These are phyloP conservation scores for Cutaneotrichosporon sp. DNA, from an alignment of 1,284 basidiomycete genomes.

Conservation along the genomic window DNA sequence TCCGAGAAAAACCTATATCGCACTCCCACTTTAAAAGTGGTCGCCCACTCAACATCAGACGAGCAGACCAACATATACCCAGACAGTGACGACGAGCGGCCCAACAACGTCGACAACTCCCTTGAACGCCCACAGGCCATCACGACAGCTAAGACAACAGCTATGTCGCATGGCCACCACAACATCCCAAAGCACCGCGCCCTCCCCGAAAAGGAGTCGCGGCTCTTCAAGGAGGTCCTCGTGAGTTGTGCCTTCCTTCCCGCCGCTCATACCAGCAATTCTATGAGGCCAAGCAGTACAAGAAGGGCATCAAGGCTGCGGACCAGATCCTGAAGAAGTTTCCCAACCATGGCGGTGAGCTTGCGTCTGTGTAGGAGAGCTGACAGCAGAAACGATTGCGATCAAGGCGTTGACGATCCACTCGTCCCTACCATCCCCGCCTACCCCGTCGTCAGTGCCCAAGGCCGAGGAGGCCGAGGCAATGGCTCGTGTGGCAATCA, in stretches of 20 bases:
- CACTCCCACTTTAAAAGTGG: conserved; percentile 1
- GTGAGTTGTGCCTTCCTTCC: conserved; percentile 47
- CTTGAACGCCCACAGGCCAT: neutral
- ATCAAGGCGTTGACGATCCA: conserved; percentile 87
- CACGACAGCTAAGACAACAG: neutral
- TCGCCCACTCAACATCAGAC: neutral
- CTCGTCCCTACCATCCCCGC: conserved; percentile 49
- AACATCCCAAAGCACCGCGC: conserved; percentile 46
- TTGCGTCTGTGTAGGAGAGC: neutral
- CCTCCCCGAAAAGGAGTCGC: conserved; percentile 78
- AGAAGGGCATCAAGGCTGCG: conserved; percentile 86
- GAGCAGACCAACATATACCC: neutral
- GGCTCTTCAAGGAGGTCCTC: conserved; percentile 86
- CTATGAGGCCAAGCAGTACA: conserved; percentile 88
- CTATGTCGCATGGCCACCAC: conserved; percentile 24
- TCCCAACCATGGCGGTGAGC: conserved; percentile 86
- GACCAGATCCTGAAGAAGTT: conserved; percentile 94
- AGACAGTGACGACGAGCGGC: neutral
- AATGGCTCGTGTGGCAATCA: conserved; percentile 84
- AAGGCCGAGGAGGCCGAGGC: conserved; percentile 71
- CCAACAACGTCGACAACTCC: neutral
- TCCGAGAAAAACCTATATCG: neutral
- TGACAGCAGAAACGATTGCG: conserved; percentile 73
- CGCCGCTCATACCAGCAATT: conserved; percentile 51
- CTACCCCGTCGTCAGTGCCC: conserved; percentile 58